Percentiles rank a stretch among this genome's conserved stretches.
Conservation (phyloP, 129 eudicot species). For the Flaveria brownii region DNA sequence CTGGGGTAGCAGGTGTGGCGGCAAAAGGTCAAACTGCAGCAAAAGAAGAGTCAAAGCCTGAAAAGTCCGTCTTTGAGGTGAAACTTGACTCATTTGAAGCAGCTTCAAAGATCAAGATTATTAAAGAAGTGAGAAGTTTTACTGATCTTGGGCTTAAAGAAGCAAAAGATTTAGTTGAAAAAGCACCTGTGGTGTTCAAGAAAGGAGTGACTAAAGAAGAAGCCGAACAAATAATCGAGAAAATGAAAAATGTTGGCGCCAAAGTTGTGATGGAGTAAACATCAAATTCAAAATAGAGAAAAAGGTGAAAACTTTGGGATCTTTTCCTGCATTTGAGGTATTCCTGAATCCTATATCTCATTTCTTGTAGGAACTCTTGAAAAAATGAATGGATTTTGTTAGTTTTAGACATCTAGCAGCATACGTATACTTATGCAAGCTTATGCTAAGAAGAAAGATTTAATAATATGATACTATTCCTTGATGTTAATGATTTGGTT, state of each 20-base stretch:
- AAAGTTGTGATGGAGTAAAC: conserved; percentile 73
- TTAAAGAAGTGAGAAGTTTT: conserved; percentile 70
- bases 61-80: conserved; percentile 79
- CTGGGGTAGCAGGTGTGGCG: conserved; percentile 49
- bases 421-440: conserved; percentile 26
- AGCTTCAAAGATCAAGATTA: conserved; percentile 74
- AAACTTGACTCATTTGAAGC: conserved; percentile 81
- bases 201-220: conserved; percentile 86
- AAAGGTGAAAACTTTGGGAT: conserved; percentile 13
- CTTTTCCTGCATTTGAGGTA: conserved; percentile 25
- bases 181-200: conserved; percentile 69
- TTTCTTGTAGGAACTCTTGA: conserved; percentile 9
- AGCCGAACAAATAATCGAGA: conserved; percentile 74
- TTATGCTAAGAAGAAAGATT: conserved; percentile 18
- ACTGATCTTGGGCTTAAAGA: conserved; percentile 90
- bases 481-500: neutral
- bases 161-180: conserved; percentile 90
- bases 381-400: conserved; percentile 10
- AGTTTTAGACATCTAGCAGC: conserved; percentile 29
- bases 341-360: conserved; percentile 12
- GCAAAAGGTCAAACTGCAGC: conserved; percentile 42
- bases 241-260: conserved; percentile 89
- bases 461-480: conserved; percentile 31
- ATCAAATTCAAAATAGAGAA: neutral
- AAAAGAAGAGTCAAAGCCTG: conserved; percentile 57